Base-by-base conservation (phyloP, 2,329 filamentous ascomycete genomes). In the Decorospora gaudefroyi region DNA sequence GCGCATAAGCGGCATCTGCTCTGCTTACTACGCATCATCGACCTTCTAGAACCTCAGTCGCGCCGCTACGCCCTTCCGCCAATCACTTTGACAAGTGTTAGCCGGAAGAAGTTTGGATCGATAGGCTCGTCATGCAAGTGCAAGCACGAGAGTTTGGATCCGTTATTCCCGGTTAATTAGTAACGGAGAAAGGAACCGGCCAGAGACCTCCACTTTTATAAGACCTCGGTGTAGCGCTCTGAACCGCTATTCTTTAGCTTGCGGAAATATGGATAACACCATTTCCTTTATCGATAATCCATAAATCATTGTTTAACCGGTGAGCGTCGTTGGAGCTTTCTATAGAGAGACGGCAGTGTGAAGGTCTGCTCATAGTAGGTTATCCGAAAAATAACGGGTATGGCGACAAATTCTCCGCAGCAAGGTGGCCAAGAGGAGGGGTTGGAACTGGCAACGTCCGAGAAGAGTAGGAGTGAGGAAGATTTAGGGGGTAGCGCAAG, bases 151-250 rank as follows among this genome's bases (percentile, higher is more conserved):
- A 10, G 18, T 49, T 42, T 29, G 15, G 13, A 50, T 58, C 49
- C 49, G 42, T 57, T 57, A 57, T 59, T 55, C 31, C 55, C 53
- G 53, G 23, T 10, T 34, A 30, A 40, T 18, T n/a, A n/a, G n/a
- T n/a, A n/a, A n/a, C n/a, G n/a, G n/a, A n/a, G n/a, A n/a, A n/a
- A n/a, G 42, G 37, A 18, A 13, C 18, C 21, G 28, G 15, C 6
- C 11, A 26, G 5, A 26, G 21, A 26, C 6, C 25, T 46, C 49
- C 42, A 42, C 40, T 47, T 49, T 49, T 16, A 18, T 21, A 43
- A 26, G 32, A 42, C 25, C 27, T 18, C 11, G 36, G 25, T 13
- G 40, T 47, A 30, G 15, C 22, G 12, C 10, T 19, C 21, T 13
- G 12, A 22, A 21, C 40, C 32, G n/a, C n/a, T n/a, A n/a, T n/a